Percentiles rank a stretch among this genome's conserved stretches.
Conservation (phyloP, 345 rosid genomes). For the Gossypium raimondii region DNA sequence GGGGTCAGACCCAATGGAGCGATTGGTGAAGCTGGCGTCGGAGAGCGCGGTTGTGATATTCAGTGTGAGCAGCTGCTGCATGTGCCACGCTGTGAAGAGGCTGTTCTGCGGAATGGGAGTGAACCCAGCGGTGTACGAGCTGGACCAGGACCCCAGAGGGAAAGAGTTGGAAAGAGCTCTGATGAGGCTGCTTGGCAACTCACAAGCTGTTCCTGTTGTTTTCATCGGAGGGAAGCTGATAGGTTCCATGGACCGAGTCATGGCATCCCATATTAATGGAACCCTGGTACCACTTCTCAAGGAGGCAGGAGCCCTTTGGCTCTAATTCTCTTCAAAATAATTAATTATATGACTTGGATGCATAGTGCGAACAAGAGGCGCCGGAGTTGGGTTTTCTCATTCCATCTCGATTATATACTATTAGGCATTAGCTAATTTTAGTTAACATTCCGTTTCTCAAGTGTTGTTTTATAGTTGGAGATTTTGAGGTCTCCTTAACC, state of each 20-base stretch:
- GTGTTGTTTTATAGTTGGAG: not conserved
- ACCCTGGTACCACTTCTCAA: conserved; percentile 60
- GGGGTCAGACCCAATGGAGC: conserved; percentile 38
- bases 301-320: conserved; percentile 84
- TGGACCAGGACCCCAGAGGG: conserved; percentile 58
- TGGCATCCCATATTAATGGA: conserved; percentile 67
- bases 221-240: conserved; percentile 64
- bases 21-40: conserved; percentile 44
- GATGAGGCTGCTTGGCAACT: conserved; percentile 32
- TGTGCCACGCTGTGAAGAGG: conserved; percentile 73
- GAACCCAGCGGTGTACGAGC: conserved; percentile 54
- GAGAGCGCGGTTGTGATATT: conserved; percentile 68
- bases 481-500: conserved; percentile 1
- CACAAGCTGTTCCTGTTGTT: conserved; percentile 42
- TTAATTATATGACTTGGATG: not conserved
- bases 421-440: not conserved
- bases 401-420: not conserved
- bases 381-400: not conserved
- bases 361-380: not conserved
- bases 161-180: conserved; percentile 50
- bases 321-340: conserved; percentile 20
- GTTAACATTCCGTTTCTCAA: not conserved
- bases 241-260: conserved; percentile 61
- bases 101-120: conserved; percentile 72
- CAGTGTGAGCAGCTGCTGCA: conserved; percentile 56